Base-by-base conservation (phyloP, 345 rosid genomes). In the Brassica nigra region DNA sequence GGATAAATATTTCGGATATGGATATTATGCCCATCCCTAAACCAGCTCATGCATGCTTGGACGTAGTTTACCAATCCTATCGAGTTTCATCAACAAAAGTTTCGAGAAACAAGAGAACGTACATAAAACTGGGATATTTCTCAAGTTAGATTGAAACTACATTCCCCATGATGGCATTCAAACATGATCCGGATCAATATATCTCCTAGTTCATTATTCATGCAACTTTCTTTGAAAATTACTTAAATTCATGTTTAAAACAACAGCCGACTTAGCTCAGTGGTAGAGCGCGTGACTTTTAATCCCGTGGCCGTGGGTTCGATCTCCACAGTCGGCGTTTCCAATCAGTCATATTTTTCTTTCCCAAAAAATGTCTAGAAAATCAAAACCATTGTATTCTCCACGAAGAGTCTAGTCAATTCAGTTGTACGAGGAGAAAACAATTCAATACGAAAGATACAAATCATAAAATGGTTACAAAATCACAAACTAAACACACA, bases 381-480 rank as follows among this genome's bases (percentile, higher is more conserved):
- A 39, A 15, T 4, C 8, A 33, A 65, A 18, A 66, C n/a, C 9
- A 23, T 55, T n/a, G 31, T 7, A 33, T 16, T 65, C 28, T 34
- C 69, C 69, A 34, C 14, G 12, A 65, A 16, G 63, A 23, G 27
- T 23, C 27, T 23, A 23, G 27, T 58, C 27, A 18, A 2, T 15
- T 61, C 16, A 10, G 68, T 15, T 0, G 44, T 4, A n/a, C 9
- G 8, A 11, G 11, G 14, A 31, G 29, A 58, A 14, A 36, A 54
- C 34, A 65, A 30, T 64, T 65, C 36, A 64, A 33, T 64, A 65
- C 4, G 28, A 34, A 28, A 70, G n/a, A 52, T 68, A 62, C 66
- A 62, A 63, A 63, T 66, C 15, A 62, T 63, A 23, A 62, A 77
- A 70, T 23, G 70, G 23, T 2, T 36, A 31, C 49, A 62, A 30